Evolutionary conservation across 129 eudicot species (phyloP).

Genomic region (Pseudognaphalium luteoalbum): DNA sequence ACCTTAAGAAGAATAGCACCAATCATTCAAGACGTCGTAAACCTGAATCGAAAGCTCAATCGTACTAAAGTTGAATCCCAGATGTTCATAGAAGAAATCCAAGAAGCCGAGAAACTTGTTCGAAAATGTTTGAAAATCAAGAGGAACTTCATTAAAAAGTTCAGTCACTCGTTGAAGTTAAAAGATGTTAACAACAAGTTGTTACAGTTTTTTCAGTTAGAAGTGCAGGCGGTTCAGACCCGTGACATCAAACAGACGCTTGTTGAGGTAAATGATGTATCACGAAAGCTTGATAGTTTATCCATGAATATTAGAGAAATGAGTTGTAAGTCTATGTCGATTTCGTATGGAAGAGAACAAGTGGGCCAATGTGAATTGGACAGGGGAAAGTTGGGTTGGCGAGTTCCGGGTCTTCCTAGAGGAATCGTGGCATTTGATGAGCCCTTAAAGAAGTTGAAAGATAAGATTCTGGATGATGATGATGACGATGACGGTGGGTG

Average conservation of each 20-base stretch:
- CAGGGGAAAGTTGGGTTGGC: slow-evolving; percentile 23
- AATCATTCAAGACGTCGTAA: background rate
- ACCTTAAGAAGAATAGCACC: slow-evolving; percentile 19
- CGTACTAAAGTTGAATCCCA: background rate
- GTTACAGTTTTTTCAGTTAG: slow-evolving; percentile 27
- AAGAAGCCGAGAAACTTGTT: slow-evolving; percentile 21
- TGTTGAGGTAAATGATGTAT: background rate
- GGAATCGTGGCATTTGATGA: slow-evolving; percentile 23
- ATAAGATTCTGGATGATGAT: slow-evolving; percentile 9
- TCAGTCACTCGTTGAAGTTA: slow-evolving; percentile 23
- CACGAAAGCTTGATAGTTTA: background rate
- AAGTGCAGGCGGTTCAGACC: slow-evolving; percentile 22
- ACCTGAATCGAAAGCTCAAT: slow-evolving; percentile 1
- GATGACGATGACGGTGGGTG: background rate
- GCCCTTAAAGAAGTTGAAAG: slow-evolving; percentile 20
- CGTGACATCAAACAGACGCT: slow-evolving; percentile 24
- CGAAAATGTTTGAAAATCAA: slow-evolving; percentile 23
- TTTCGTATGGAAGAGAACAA: background rate
- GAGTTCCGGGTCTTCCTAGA: slow-evolving; percentile 11
- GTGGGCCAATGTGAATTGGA: background rate
- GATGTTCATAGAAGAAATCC: slow-evolving; percentile 13
- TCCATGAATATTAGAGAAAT: background rate
- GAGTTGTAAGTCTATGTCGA: background rate
- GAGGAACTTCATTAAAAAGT: slow-evolving; percentile 17
- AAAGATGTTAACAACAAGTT: slow-evolving; percentile 13